Evolutionary conservation across 345 rosid species (phyloP), one percentile per base, ranked within the genome.

Genomic region (Anastatica hierochuntica): DNA sequence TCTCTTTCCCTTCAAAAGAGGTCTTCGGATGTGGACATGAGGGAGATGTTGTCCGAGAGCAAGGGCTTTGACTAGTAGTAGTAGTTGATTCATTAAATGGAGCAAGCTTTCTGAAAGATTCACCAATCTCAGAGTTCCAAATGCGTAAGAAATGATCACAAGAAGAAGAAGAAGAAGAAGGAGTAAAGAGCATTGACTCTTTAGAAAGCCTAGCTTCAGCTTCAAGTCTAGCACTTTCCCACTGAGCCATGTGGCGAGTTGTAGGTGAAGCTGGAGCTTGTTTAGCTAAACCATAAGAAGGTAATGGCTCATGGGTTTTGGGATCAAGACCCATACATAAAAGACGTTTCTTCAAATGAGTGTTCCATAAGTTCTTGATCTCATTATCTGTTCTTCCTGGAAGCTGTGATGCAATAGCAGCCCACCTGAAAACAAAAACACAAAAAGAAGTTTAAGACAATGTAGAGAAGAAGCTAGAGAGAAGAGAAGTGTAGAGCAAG

Each of bases 201-300:
- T 67, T 72, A 2, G 95, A 87, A 18, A 92, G 94, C 40, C 97
- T 75, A 0, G 95, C 95, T 57, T 92, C 98, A 11, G 98, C 98
- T 77, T 92, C 96, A 5, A 92, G 90, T 44, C 98, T 74, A 14
- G 96, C 96, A 39, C 90, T 85, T 74, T 92, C 98, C 98, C 98
- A 92, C 11, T 92, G 98, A 14, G 98, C 79, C 96, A 85, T 88
- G 71, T 92, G 98, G 8, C 98, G 90, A 0, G 24, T 21, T 21
- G 2, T 21, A 21, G 86, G 83, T 3, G 88, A 77, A 7, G 81
- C 63, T 21, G 24, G 24, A 8, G 84, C 53, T 43, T 68, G 75
- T 18, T 40, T 66, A 21, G 45, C 52, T 43, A 77, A 47, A 6
- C 85, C 84, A 23, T 52, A 39, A 5, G 70, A 33, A 14, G 67